Conservation (phyloP, 768 basidiomycete genomes). For the Tylopilus plumbeoviolaceoides region DNA sequence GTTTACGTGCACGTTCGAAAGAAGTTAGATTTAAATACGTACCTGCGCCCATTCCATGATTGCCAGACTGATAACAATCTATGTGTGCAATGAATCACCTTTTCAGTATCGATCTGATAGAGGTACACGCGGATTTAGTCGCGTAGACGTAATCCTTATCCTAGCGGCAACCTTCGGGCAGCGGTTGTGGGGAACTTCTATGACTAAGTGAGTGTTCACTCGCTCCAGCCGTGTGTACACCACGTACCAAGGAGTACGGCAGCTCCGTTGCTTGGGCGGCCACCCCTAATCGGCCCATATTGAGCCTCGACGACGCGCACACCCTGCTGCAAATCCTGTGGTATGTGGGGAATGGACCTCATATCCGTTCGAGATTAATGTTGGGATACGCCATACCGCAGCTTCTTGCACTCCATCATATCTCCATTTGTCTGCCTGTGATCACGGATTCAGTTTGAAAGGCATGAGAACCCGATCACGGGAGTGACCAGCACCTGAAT, state of each 20-base stretch:
- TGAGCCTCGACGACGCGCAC: conserved; percentile 50
- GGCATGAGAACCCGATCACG: background rate
- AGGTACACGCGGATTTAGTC: conserved; percentile 42
- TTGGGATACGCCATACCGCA: too few species aligned
- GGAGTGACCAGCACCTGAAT: background rate
- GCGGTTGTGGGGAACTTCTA: conserved; percentile 73
- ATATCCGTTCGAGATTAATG: background rate
- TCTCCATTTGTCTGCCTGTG: background rate
- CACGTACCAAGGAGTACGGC: conserved; percentile 59
- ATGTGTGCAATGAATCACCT: too few species aligned
- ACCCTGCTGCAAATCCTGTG: conserved; percentile 49
- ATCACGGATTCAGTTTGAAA: background rate
- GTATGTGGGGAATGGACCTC: conserved; percentile 39
- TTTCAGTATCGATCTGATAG: too few species aligned
- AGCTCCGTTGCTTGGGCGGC: conserved; percentile 42
- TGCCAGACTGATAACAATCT: too few species aligned
- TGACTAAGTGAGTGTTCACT: background rate
- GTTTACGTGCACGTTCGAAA: too few species aligned
- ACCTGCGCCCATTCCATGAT: too few species aligned
- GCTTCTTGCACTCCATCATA: too few species aligned
- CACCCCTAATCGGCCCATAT: conserved; percentile 21
- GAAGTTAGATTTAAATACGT: too few species aligned
- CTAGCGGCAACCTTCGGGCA: conserved; percentile 54
- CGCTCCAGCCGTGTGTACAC: too few species aligned
- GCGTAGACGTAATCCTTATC: conserved; percentile 59